Conservation (phyloP, 352 stramenopile genomes). For the Phytophthora gonapodyides region DNA sequence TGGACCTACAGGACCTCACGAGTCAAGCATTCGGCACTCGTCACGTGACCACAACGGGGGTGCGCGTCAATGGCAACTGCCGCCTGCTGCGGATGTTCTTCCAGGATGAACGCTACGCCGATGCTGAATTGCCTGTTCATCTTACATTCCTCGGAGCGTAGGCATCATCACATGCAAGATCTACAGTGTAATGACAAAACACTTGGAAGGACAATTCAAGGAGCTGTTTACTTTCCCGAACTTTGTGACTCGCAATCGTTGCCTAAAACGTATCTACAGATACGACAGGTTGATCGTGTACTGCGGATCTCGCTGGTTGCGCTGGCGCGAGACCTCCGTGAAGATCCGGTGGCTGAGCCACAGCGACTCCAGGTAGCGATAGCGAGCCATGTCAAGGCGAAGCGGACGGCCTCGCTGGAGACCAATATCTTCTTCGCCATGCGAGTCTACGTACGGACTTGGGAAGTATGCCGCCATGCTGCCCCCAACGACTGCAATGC, state of each 20-base stretch:
- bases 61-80: conserved; percentile 68
- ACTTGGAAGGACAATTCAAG: neutral
- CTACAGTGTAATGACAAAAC: neutral
- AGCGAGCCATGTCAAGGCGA: conserved; percentile 74
- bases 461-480: conserved; percentile 89
- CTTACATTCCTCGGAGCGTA: conserved; percentile 66
- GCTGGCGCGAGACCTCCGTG: conserved; percentile 82
- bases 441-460: conserved; percentile 83
- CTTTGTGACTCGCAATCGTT: neutral
- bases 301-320: conserved; percentile 87
- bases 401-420: conserved; percentile 81
- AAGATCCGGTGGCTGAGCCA: conserved; percentile 88
- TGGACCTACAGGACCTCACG: conserved; percentile 77
- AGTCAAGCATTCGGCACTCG: conserved; percentile 67
- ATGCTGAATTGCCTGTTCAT: conserved; percentile 65
- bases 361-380: conserved; percentile 77
- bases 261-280: conserved; percentile 45
- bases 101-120: conserved; percentile 76
- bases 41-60: conserved; percentile 73
- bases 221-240: conserved; percentile 2
- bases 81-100: conserved; percentile 80
- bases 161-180: neutral
- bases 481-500: conserved; percentile 78
- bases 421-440: conserved; percentile 86
- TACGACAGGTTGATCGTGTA: conserved; percentile 89